Evolutionary conservation across 306 rosid genomes (phyloP), one percentile per base, ranked within the genome.

Genomic region (Trifolium subterraneum): DNA sequence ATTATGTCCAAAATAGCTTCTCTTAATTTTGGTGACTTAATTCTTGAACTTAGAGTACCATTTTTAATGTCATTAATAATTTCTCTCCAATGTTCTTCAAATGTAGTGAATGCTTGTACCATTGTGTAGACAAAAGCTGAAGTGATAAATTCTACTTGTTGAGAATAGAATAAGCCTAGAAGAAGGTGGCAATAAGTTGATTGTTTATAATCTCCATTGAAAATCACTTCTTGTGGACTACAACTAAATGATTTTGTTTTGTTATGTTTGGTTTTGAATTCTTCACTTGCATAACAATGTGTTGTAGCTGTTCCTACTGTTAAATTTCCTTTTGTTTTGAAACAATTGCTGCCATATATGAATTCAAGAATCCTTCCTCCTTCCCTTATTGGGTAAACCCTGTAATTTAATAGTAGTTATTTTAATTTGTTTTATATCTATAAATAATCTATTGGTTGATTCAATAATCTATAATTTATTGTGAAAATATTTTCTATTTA

Each of bases 131-230:
- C 86, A 39, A 94, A 94, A 39, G 98, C 83, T 10, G 98, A 94
- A 67, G 97, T 80, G 13, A 91, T 88, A 22, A 84, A 91, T 78
- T 94, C 95, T 0, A 94, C 89, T 80, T 94, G 79, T 3, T 86
- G 87, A 8, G 86, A 86, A 75, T 83, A 86, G 68, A 76, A 87
- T 56, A 94, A 93, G 31, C 98, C 98, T 0, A 94, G 95, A 9
- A 94, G 90, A 44, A 94, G 97, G 77, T 94, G 98, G 19, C 97
- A 94, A 58, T 94, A 94, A 3, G 96, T 91, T 16, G 96, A 80
- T 75, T 94, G 97, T 15, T 83, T 87, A 27, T 87, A 80, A 23
- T 94, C 98, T 38, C 97, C 91, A 15, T 90, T 83, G 0, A 91
- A 84, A 58, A 94, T 94, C 3, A 94, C 97, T 73, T 91, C 92